Conservation (phyloP, 129 eudicot species). For the Artemisia tridentata region DNA sequence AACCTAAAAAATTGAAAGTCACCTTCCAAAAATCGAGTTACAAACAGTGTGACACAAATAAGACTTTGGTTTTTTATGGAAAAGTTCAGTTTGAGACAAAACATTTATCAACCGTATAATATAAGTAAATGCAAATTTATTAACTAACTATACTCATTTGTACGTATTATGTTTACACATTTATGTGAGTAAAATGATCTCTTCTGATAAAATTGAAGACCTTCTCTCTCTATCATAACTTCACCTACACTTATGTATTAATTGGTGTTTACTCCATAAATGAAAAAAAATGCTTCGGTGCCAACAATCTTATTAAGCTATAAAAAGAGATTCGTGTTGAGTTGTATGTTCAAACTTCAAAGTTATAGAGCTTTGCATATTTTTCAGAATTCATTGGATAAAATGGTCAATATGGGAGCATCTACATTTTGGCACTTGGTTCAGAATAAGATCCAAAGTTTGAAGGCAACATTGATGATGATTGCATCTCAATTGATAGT, state of each 20-base stretch:
- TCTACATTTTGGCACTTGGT: neutral
- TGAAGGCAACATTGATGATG: conserved; percentile 37
- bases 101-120: too few relatives aligned
- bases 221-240: too few relatives aligned
- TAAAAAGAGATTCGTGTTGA: neutral
- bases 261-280: neutral
- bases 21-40: too few relatives aligned
- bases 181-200: too few relatives aligned
- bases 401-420: neutral
- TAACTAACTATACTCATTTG: too few relatives aligned
- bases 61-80: too few relatives aligned
- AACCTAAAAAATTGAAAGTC: too few relatives aligned
- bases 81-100: too few relatives aligned
- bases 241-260: neutral
- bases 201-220: too few relatives aligned
- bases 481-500: conserved; percentile 7
- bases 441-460: conserved; percentile 18
- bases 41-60: too few relatives aligned
- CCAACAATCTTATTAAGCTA: neutral
- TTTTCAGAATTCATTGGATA: neutral
- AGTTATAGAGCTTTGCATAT: neutral
- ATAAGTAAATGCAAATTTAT: too few relatives aligned
- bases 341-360: neutral
- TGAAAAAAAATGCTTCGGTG: neutral
- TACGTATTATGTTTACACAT: too few relatives aligned